Percentiles rank a stretch among this genome's conserved stretches.
phyloP scores from a whole-genome alignment of 1,284 basidiomycete genomes.

The Ustilago lituana region DNA sequence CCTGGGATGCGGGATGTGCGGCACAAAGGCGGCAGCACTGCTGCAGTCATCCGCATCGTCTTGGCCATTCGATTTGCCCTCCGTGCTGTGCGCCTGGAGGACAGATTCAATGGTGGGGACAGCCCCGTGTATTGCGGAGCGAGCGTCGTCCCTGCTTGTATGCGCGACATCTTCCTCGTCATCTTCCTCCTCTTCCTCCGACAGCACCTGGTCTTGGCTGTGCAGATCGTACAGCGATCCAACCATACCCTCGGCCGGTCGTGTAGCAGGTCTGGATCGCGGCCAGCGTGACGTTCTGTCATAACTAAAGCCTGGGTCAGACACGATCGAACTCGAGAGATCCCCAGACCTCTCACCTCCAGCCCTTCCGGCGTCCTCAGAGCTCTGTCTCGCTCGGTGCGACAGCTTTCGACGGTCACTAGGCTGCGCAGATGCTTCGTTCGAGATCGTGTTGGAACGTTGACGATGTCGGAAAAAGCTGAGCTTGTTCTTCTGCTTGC shows the following conservation, averaged over 20 bases:
- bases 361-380: conserved; percentile 2
- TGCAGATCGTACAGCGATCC: conserved; percentile 31
- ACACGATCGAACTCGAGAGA: conserved; percentile 40
- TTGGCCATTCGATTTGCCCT: not conserved
- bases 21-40: conserved; percentile 7
- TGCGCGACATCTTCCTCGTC: conserved; percentile 2
- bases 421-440: not conserved
- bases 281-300: conserved; percentile 15
- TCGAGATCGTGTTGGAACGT: conserved; percentile 29
- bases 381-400: not conserved
- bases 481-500: conserved; percentile 17
- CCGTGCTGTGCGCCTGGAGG: conserved; percentile 6
- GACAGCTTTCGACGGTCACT: not conserved
- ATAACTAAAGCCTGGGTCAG: conserved; percentile 27
- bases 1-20: conserved; percentile 33
- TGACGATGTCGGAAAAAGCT: conserved; percentile 24
- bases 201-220: conserved; percentile 29
- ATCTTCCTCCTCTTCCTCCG: conserved; percentile 43
- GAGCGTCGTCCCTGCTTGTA: not conserved
- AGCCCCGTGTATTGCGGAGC: not conserved
- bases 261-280: conserved; percentile 10
- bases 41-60: not conserved
- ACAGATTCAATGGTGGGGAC: conserved; percentile 30
- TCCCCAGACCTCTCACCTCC: conserved; percentile 7
- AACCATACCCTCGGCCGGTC: conserved; percentile 19